Conservation (phyloP, 148 eudicot species). For the Cornus kousa region DNA sequence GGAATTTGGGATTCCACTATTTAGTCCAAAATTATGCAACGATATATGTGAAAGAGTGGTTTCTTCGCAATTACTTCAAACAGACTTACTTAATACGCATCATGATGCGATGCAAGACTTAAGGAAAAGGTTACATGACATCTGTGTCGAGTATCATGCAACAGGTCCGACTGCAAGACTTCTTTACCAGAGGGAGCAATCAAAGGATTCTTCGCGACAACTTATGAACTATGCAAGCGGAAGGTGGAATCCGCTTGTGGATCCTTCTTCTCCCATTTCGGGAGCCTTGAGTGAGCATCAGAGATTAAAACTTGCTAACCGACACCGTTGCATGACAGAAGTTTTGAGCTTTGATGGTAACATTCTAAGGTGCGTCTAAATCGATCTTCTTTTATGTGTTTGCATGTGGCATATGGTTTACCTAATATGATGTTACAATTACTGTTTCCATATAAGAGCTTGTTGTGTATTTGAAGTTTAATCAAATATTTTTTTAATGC, state of each 20-base stretch:
- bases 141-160: slow-evolving; percentile 74
- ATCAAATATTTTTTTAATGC: neutral
- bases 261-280: slow-evolving; percentile 91
- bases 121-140: slow-evolving; percentile 65
- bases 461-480: neutral
- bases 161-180: slow-evolving; percentile 80
- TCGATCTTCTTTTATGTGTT: slow-evolving; percentile 9
- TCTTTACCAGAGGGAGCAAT: slow-evolving; percentile 70
- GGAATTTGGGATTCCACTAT: slow-evolving; percentile 89
- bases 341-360: slow-evolving; percentile 89
- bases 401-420: neutral
- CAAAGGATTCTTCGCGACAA: slow-evolving; percentile 52
- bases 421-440: neutral
- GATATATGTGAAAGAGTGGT: slow-evolving; percentile 74
- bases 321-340: slow-evolving; percentile 75
- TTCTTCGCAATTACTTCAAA: slow-evolving; percentile 78
- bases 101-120: slow-evolving; percentile 84
- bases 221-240: slow-evolving; percentile 94
- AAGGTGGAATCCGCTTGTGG: slow-evolving; percentile 88
- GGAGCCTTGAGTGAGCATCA: slow-evolving; percentile 60
- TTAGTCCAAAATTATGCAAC: slow-evolving; percentile 86
- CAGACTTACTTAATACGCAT: slow-evolving; percentile 61
- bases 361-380: slow-evolving; percentile 59
- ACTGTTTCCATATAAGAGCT: neutral
- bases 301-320: slow-evolving; percentile 53